Base-by-base conservation (phyloP, 345 rosid genomes). In the Kandelia obovata region DNA sequence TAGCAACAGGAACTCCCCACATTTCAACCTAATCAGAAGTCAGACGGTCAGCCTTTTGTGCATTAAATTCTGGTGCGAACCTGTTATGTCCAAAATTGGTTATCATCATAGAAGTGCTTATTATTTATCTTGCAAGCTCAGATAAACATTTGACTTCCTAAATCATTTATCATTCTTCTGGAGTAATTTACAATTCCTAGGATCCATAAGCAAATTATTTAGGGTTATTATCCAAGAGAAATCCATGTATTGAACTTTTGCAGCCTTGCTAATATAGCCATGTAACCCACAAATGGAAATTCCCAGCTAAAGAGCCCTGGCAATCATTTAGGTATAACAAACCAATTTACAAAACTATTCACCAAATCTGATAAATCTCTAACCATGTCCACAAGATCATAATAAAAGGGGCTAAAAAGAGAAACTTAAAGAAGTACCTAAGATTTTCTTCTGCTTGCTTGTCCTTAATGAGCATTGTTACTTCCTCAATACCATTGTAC, bases 1-100 rank as follows among this genome's bases (percentile, higher is more conserved):
- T 49, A 95, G 87, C 68, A 92, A 83, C 87, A 95, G 83, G 85
- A 95, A 95, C 83, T 95, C 99, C 69, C 96, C 99, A 67, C 99
- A 95, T 77, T 86, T 87, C 83, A 95, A 78, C 83, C 97, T 95
- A 79, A 67, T 55, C 64, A 65, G 35, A 11, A 25, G 6, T 2
- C 26, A 56, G 9, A 25, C 30, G 34, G 30, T 9, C 19, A 7
- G 28, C 27, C 60, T 52, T 60, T 63, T 27, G 31, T 43, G 49
- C 47, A 71, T 37, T 53, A 25, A 52, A 53, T 15, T 69, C 28
- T 23, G 31, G 57, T 0, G 1, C 13, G 49, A 43, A 43, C 17
- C 19, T 43, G 49, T 15, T 13, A 43, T 43, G 49, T 43, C 49
- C 17, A 43, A 43, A 11, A 43, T 43, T 43, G 49, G 49, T 43